Conservation (phyloP, 805 yeast genomes). For the Saccharomycopsis malanga region DNA sequence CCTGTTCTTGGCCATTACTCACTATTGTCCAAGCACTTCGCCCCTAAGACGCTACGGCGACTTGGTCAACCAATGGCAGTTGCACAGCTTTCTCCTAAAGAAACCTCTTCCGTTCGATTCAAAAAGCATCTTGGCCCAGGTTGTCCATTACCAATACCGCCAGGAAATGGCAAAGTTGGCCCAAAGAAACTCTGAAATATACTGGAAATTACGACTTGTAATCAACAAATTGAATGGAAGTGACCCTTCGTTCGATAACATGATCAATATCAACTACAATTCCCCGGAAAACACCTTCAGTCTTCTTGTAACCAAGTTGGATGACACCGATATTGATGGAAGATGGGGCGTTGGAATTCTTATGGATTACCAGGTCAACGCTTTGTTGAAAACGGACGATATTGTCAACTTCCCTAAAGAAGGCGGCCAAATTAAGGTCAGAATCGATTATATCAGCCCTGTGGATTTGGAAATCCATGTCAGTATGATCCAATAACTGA, state of each 20-base stretch:
- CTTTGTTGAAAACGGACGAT: background rate
- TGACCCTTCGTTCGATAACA: background rate
- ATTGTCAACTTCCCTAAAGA: constrained; percentile 30
- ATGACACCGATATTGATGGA: background rate
- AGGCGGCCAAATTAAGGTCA: constrained; percentile 38
- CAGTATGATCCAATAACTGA: background rate
- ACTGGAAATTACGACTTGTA: constrained; percentile 28
- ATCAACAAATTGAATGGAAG: constrained; percentile 24
- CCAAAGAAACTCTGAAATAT: constrained; percentile 27
- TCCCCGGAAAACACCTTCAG: constrained; percentile 22
- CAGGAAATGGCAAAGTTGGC: constrained; percentile 28
- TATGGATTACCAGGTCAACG: background rate
- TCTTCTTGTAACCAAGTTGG: background rate
- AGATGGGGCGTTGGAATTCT: background rate
- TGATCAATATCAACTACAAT: constrained; percentile 24
- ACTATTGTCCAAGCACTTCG: constrained; percentile 75
- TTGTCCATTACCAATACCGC: constrained; percentile 39
- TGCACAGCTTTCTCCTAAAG: constrained; percentile 38
- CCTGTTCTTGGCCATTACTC: constrained; percentile 52
- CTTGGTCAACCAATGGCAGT: constrained; percentile 71
- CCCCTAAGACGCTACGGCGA: constrained; percentile 84
- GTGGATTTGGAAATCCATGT: constrained; percentile 31
- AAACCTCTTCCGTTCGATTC: constrained; percentile 18
- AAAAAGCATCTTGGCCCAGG: constrained; percentile 24
- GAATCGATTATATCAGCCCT: constrained; percentile 36